Evolutionary conservation across 768 basidiomycete species (phyloP).

Genomic region (Filobasidium wieringae): DNA sequence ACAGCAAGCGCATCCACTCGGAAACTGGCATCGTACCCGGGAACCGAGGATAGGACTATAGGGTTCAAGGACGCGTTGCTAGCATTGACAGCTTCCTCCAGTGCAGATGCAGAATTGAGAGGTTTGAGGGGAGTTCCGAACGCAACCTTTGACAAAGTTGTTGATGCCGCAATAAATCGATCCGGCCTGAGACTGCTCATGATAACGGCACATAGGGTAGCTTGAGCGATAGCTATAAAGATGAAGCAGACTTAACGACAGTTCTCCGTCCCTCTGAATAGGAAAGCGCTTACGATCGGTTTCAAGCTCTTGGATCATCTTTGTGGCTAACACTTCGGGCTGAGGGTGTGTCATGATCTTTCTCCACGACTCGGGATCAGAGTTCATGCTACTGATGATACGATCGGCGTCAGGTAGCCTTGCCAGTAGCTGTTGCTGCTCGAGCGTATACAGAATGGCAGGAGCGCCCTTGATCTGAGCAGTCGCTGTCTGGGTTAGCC

Average conservation of each 20-base stretch:
- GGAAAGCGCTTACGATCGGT: not conserved
- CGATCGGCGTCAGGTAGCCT: constrained; percentile 49
- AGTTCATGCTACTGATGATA: not conserved
- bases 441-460: not conserved
- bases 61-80: constrained; percentile 74
- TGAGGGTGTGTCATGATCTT: not conserved
- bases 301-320: not conserved
- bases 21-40: constrained; percentile 97
- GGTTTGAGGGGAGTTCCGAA: constrained; percentile 60
- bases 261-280: not conserved
- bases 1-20: constrained; percentile 41
- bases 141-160: constrained; percentile 58
- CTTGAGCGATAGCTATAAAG: not conserved
- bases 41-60: constrained; percentile 78
- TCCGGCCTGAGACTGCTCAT: constrained; percentile 90
- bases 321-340: not conserved
- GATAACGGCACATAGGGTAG: constrained; percentile 48
- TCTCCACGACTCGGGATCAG: not conserved
- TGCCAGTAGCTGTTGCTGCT: constrained; percentile 47
- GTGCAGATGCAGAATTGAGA: constrained; percentile 52
- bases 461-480: not conserved
- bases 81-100: constrained; percentile 61
- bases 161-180: constrained; percentile 71
- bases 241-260: not conserved
- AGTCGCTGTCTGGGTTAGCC: not conserved